phyloP scores from a whole-genome alignment of 1,284 basidiomycete genomes.

The Malassezia psittaci region DNA sequence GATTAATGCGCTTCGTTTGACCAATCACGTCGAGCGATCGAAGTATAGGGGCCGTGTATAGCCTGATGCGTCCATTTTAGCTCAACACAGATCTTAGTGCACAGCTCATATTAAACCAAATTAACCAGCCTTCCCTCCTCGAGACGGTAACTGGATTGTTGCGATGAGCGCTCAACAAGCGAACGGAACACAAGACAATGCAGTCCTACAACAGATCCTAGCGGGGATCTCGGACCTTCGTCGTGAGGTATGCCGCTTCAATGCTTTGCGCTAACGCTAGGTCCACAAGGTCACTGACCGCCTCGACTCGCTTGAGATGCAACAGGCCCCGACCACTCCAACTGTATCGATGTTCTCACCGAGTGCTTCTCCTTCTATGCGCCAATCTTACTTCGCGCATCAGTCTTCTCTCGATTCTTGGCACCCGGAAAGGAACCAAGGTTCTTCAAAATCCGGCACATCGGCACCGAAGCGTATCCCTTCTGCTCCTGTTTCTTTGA shows the following conservation, averaged over 20 bases:
- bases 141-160: neutral
- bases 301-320: constrained; percentile 13
- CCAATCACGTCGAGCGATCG: too few species aligned
- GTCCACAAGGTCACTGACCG: constrained; percentile 12
- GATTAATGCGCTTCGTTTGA: too few species aligned
- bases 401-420: constrained; percentile 18
- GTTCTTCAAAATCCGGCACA: constrained; percentile 8
- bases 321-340: constrained; percentile 2
- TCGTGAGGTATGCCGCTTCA: constrained; percentile 26
- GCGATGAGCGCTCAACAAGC: neutral
- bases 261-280: neutral
- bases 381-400: constrained; percentile 16
- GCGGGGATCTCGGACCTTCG: constrained; percentile 35
- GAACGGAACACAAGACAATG: constrained; percentile 2
- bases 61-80: too few species aligned
- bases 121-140: neutral
- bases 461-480: constrained; percentile 16
- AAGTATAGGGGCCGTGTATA: too few species aligned
- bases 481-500: constrained; percentile 22
- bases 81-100: too few species aligned
- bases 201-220: constrained; percentile 31
- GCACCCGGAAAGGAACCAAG: constrained; percentile 3
- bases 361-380: constrained; percentile 26
- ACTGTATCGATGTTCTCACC: constrained; percentile 13
- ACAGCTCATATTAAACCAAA: neutral